Evolutionary conservation across 2,329 filamentous ascomycete species (phyloP).

Genomic region (Aschersonia sp.): DNA sequence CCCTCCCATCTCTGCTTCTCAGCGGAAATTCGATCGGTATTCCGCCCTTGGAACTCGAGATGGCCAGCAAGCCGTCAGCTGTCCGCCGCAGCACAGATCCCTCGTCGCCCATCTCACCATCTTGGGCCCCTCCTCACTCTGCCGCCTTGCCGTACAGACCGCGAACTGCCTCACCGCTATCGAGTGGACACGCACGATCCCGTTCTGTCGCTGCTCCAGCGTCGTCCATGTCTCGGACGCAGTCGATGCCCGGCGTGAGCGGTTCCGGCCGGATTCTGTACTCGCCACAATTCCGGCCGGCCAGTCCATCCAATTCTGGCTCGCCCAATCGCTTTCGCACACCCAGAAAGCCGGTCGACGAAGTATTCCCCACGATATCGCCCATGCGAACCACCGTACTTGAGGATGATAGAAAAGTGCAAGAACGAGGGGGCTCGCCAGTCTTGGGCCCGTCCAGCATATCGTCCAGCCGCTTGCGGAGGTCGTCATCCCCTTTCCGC

Average conservation of each 20-base stretch:
- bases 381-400: constrained; percentile 40
- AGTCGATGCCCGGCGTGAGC: constrained; percentile 49
- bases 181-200: constrained; percentile 40
- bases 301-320: constrained; percentile 30
- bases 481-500: constrained; percentile 43
- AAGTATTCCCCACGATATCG: constrained; percentile 41
- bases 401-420: constrained; percentile 31
- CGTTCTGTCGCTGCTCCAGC: constrained; percentile 35
- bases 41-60: constrained; percentile 26
- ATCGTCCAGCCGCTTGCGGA: constrained; percentile 23
- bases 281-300: constrained; percentile 35
- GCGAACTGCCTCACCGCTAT: constrained; percentile 46
- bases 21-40: constrained; percentile 18
- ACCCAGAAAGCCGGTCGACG: constrained; percentile 43
- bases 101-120: constrained; percentile 34
- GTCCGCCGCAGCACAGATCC: constrained; percentile 46
- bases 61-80: constrained; percentile 33
- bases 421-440: constrained; percentile 38
- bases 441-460: constrained; percentile 21
- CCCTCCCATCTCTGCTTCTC: constrained; percentile 37
- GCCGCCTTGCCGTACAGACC: constrained; percentile 40
- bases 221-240: constrained; percentile 45
- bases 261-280: constrained; percentile 43
- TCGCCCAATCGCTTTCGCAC: constrained; percentile 37
- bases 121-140: constrained; percentile 28